Conservation (phyloP, 2,329 filamentous ascomycete genomes). For the Colletotrichum magnum region DNA sequence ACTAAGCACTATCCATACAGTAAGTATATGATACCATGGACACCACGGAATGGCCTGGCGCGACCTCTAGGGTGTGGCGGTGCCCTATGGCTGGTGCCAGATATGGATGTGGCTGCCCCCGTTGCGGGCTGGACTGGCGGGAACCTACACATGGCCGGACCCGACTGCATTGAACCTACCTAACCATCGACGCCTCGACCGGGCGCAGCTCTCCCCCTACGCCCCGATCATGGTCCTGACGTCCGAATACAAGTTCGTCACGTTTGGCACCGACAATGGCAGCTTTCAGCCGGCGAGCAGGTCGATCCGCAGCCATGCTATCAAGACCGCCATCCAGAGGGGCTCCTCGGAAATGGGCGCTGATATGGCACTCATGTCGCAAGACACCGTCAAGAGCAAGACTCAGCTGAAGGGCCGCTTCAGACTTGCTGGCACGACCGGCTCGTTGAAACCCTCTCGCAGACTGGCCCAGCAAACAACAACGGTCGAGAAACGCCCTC, state of each 20-base stretch:
- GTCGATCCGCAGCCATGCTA: conserved; percentile 39
- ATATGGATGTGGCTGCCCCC: too few species aligned
- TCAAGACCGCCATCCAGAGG: conserved; percentile 37
- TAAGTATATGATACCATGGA: too few species aligned
- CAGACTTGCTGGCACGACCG: conserved; percentile 13
- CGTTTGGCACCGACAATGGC: conserved; percentile 16
- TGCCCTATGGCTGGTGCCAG: too few species aligned
- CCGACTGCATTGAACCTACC: too few species aligned
- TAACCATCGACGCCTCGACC: too few species aligned
- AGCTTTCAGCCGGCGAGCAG: conserved; percentile 31
- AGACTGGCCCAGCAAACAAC: not conserved
- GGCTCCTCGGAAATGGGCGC: conserved; percentile 12
- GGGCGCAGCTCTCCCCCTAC: too few species aligned
- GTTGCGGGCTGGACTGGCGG: too few species aligned
- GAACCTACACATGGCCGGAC: too few species aligned
- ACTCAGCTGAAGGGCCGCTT: conserved; percentile 38
- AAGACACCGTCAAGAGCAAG: conserved; percentile 24
- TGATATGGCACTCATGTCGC: conserved; percentile 21
- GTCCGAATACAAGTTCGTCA: conserved; percentile 40
- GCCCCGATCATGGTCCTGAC: conserved; percentile 12
- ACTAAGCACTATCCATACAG: too few species aligned
- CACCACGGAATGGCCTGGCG: too few species aligned
- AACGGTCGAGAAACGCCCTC: not conserved
- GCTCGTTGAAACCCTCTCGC: not conserved
- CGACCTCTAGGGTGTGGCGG: too few species aligned